Evolutionary conservation across 495 filamentous ascomycete genomes (phyloP), one percentile per base, ranked within the genome.

Genomic region (Oidiodendron maius): DNA sequence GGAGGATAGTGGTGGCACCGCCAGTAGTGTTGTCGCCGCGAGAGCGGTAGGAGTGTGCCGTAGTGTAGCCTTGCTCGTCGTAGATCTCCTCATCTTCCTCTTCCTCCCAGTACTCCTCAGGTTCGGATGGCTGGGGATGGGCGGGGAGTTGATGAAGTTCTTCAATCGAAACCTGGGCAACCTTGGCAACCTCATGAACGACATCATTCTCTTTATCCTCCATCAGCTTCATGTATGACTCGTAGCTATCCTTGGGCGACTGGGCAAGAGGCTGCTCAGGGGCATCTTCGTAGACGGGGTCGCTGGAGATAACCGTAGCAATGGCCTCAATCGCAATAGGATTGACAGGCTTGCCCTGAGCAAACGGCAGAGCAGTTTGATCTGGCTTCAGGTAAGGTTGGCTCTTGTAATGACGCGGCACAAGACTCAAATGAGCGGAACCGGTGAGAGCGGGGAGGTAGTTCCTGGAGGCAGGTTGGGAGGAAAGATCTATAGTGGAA

Each of bases 31-130:
- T 89, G 50, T 91, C 89, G 9, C 82, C 76, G n/a, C 81, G 79
- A 13, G 84, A 86, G 21, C 71, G 75, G 55, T 80, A 79, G 6
- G 87, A 89, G 40, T 86, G 80, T 3, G 84, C 82, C 1, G 86
- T 90, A 17, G 81, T 81, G 59, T 88, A 91, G 2, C 82, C 88
- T 59, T 89, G 84, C 9, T 89, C 87, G n/a, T 87, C 84, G 48
- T 86, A 87, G 55, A 82, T 81, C 46, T 87, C 84, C 26, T 87
- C 82, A 8, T 83, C 78, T 5, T 90, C 84, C 23, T 87, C 82
- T 30, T 44, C 41, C 18, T 87, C 84, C 78, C 81, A 87, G 59
- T 81, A 87, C 55, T 88, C 82, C 56, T 88, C 85, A 3, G 75
- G 66, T 47, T 87, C 86, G 1, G 75, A 70, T 10, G 58, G 51